These are phyloP conservation scores for Paramecium caudatum DNA, from an alignment of 73 alveolate genomes.

Conservation along the genomic window DNA sequence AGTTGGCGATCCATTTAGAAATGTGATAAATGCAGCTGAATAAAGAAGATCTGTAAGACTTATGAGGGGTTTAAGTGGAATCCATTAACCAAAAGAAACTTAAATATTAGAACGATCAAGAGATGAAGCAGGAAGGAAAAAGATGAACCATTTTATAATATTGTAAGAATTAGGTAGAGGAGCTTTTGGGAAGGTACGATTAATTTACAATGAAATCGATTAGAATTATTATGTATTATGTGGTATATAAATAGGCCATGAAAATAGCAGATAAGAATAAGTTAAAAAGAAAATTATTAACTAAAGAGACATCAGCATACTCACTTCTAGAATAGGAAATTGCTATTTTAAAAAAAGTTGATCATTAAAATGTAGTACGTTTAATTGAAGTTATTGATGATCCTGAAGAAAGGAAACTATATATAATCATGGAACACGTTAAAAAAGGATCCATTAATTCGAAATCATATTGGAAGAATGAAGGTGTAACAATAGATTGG, in stretches of 20 bases:
- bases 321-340: slow-evolving; percentile 81
- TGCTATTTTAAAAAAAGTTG: slow-evolving; percentile 86
- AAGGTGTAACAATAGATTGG: slow-evolving; percentile 29
- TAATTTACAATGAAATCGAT: slow-evolving; percentile 19
- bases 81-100: slow-evolving; percentile 18
- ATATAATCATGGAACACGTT: slow-evolving; percentile 83
- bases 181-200: slow-evolving; percentile 34
- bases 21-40: slow-evolving; percentile 17
- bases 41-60: slow-evolving; percentile 25
- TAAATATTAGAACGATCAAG: slow-evolving; percentile 20
- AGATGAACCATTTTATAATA: not conserved
- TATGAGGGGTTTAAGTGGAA: slow-evolving; percentile 44
- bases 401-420: slow-evolving; percentile 81
- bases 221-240: not conserved
- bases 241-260: not conserved
- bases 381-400: slow-evolving; percentile 88
- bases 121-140: slow-evolving; percentile 41
- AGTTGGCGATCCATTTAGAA: slow-evolving; percentile 39
- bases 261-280: slow-evolving; percentile 4
- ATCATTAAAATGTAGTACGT: slow-evolving; percentile 84
- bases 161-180: slow-evolving; percentile 51
- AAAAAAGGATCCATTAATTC: slow-evolving; percentile 78
- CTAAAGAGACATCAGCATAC: slow-evolving; percentile 50
- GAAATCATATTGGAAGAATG: slow-evolving; percentile 45
- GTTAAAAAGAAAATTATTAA: slow-evolving; percentile 30